Evolutionary conservation across 352 stramenopile species (phyloP), one percentile per base, ranked within the genome.

Genomic region (Albugo candida): DNA sequence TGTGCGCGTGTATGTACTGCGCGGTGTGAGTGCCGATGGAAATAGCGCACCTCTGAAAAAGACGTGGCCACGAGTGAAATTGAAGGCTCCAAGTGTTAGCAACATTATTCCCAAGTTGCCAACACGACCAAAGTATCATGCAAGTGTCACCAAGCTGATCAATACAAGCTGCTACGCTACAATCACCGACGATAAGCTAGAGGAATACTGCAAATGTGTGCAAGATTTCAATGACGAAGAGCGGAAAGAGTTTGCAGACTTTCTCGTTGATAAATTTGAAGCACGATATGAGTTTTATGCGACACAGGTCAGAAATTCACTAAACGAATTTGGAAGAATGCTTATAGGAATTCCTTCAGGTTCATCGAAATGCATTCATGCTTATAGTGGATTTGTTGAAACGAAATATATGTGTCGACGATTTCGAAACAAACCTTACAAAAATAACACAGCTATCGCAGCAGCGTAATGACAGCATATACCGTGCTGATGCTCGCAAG

Each of bases 381-480:
- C 60, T 73, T 8, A 81, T 74, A 0, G 70, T 84, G 38, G 66
- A 64, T 39, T 55, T 92, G 45, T 53, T 89, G 19, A 84, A 85
- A 51, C 68, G 78, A 27, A 85, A 88, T 18, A 46, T 89, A 49
- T 80, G 72, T 39, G 64, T 87, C 20, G 58, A 81, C 37, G 76
- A 83, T 41, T 73, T 92, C 51, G 79, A 92, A 35, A 53, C 63
- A 19, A 89, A 92, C 48, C 36, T 92, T 34, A 58, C 69, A 36
- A 67, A 70, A 21, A 82, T 92, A 51, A 88, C 76, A 3, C 72
- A 85, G 49, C 66, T 89, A 38, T 92, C 79, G 1, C 79, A 92
- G 52, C 74, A 85, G 56, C 69, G 76, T 2, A 63, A 83, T 42
- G 76, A 88, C 55, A 84, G 70, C 41, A 82, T 86, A 39, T 88